Evolutionary conservation across 1,284 basidiomycete genomes (phyloP), one percentile per base, ranked within the genome.

Genomic region (Marasmius tenuissimus): DNA sequence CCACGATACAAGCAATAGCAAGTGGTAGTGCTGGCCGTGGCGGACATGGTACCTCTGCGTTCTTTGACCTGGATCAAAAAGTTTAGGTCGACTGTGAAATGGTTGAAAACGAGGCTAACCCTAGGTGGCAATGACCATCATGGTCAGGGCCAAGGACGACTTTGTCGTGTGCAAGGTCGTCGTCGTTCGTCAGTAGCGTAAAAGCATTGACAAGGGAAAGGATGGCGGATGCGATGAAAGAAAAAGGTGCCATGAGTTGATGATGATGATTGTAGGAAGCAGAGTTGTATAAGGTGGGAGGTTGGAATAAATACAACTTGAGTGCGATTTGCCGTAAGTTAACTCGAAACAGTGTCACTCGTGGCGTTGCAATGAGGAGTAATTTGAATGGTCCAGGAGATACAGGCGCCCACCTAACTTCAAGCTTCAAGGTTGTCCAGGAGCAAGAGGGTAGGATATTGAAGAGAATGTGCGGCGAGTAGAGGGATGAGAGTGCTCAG

Each of bases 271-370:
- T 34, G 50, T 9, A 51, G 50, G 14, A 37, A 35, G 20, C 16
- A 38, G 52, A 18, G 37, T 37, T 16, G 52, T 18, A 37, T 54
- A 18, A 38, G 34, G 37, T n/a, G 11, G 7, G 35, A 14, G 37
- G 38, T 14, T 11, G 52, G 18, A 34, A 37, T 54, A 18, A 37
- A 35, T n/a, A 37, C 35, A 37, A 12, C 35, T 35, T 16, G 38
- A 54, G 38, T 54, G 52, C 34, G 37, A 37, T 51, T 54, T 54
- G 52, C 52, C 52, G 52, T 54, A 54, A 54, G 12, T 38, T 16
- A 47, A 8, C 45, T 47, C 20, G 20, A 47, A 47, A n/a, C 45
- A n/a, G 45, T 14, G 45, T 47, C 20, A 8, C 16, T 20, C 16
- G 45, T 47, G 45, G 45, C 45, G 45, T 47, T 11, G 45, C 16